These are phyloP conservation scores for sweet orange (Citrus sinensis) DNA, from an alignment of 345 rosid species.

Conservation along the genomic window DVS_A1.0 CM039162.1:30929001-30929500, in stretches of 20 bases:
- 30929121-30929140: slow-evolving; percentile 14
- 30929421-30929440: no score
- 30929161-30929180: neutral
- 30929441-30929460: no score
- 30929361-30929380: neutral
- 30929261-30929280: slow-evolving; percentile 5
- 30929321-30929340: neutral
- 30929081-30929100: neutral
- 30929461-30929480: no score
- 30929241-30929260: neutral
- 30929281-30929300: slow-evolving; percentile 1
- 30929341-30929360: neutral
- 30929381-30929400: no score
- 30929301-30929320: neutral
- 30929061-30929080: neutral
- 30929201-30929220: slow-evolving; percentile 16
- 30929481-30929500: no score
- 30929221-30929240: neutral
- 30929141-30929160: slow-evolving; percentile 14
- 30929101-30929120: slow-evolving; percentile 6
- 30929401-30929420: no score
- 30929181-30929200: slow-evolving; percentile 5
- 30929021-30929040: neutral
- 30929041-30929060: neutral
- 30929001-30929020: slow-evolving; percentile 4